phyloP scores from a whole-genome alignment of 163 green algal species.

The Chloromonas sp. region DNA sequence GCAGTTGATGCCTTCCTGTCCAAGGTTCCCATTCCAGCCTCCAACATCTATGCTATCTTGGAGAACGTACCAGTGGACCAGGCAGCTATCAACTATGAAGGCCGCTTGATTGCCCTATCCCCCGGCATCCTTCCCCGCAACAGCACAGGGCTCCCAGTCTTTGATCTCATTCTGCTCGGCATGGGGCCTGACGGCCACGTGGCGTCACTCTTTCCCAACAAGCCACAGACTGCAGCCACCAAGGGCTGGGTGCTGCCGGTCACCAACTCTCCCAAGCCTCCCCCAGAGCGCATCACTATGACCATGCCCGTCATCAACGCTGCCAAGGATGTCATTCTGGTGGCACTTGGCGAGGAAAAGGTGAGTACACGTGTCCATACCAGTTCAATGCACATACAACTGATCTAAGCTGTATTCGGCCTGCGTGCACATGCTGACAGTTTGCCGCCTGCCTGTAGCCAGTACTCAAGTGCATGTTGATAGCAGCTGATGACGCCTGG shows the following conservation, averaged over 20 bases:
- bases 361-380: not conserved
- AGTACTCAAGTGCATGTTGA: too few relatives aligned
- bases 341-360: constrained; percentile 77
- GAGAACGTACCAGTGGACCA: constrained; percentile 66
- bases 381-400: too few relatives aligned
- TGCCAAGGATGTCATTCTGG: constrained; percentile 64
- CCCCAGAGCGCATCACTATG: constrained; percentile 86
- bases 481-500: too few relatives aligned
- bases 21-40: constrained; percentile 38
- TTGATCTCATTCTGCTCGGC: constrained; percentile 83
- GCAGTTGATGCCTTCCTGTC: constrained; percentile 64
- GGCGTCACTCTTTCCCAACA: constrained; percentile 91
- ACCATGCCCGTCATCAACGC: constrained; percentile 84
- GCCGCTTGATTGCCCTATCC: constrained; percentile 57
- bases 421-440: too few relatives aligned
- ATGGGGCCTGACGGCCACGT: constrained; percentile 89
- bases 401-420: too few relatives aligned
- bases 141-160: constrained; percentile 53
- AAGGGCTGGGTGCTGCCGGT: constrained; percentile 73
- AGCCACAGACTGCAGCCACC: constrained; percentile 13
- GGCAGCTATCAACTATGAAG: constrained; percentile 78
- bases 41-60: constrained; percentile 47
- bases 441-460: too few relatives aligned
- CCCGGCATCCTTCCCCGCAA: constrained; percentile 60
- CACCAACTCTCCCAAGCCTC: constrained; percentile 82